These are phyloP conservation scores for Periconia macrospinosa DNA, from an alignment of 2,329 filamentous ascomycete species.

Conservation along the genomic window DNA sequence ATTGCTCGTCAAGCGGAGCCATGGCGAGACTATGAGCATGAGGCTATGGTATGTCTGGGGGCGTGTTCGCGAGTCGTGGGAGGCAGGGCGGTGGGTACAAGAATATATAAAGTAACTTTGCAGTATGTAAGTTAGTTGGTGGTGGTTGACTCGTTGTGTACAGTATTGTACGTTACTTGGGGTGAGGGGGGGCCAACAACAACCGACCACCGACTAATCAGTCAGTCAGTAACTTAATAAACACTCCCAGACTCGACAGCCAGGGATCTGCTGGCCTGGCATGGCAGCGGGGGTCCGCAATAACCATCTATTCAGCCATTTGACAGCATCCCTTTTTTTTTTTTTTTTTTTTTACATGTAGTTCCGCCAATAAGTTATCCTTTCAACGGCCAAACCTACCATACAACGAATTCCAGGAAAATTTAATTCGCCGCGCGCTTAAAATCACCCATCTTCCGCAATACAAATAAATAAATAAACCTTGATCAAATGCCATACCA, in stretches of 20 bases:
- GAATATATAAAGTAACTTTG: too few relatives aligned
- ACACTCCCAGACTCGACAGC: background rate
- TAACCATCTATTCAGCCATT: background rate
- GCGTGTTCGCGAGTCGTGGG: background rate
- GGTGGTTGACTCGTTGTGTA: too few relatives aligned
- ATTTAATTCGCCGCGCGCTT: too few relatives aligned
- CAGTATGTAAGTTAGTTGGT: background rate
- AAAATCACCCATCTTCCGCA: too few relatives aligned
- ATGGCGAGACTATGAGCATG: slow-evolving; percentile 37
- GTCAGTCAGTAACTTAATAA: background rate
- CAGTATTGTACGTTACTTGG: too few relatives aligned
- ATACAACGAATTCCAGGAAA: too few relatives aligned
- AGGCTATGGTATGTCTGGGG: slow-evolving; percentile 4
- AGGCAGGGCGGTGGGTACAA: background rate
- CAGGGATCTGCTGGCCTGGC: background rate
- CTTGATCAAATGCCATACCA: too few relatives aligned
- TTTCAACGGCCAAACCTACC: too few relatives aligned
- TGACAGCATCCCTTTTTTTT: background rate
- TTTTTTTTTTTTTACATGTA: background rate
- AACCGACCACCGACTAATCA: background rate
- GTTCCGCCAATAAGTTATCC: background rate
- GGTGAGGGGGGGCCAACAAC: background rate
- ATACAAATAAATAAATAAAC: too few relatives aligned
- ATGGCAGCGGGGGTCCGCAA: too few relatives aligned
- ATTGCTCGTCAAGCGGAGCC: slow-evolving; percentile 62